Conservation (phyloP, 2,329 filamentous ascomycete genomes). For the Colletotrichum cereale region DNA sequence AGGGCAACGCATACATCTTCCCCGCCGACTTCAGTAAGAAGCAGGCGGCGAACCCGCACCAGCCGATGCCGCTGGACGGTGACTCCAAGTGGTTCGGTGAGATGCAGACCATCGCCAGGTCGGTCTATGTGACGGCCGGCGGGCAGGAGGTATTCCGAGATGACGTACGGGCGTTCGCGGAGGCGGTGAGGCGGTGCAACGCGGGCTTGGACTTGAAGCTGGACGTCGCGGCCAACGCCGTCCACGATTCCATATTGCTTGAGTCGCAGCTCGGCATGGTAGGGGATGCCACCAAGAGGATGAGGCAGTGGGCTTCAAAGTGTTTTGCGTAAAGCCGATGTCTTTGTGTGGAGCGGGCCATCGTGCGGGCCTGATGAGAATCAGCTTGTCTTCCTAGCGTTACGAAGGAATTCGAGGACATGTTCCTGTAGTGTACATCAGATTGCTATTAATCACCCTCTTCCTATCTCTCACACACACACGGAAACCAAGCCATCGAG, state of each 20-base stretch:
- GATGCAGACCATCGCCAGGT: background rate
- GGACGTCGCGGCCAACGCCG: background rate
- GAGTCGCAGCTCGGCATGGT: background rate
- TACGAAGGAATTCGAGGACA: background rate
- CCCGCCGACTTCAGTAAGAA: background rate
- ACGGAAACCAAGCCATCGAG: too few species aligned
- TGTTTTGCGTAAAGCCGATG: background rate
- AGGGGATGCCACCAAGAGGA: slow-evolving; percentile 1
- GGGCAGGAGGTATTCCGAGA: slow-evolving; percentile 11
- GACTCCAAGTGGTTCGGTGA: slow-evolving; percentile 10
- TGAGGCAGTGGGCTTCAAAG: background rate
- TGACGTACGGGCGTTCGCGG: background rate
- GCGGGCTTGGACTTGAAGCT: background rate
- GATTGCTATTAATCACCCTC: background rate
- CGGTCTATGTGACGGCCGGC: background rate
- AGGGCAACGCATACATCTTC: background rate
- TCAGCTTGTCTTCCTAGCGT: background rate
- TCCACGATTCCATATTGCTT: slow-evolving; percentile 10
- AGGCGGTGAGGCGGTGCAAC: slow-evolving; percentile 2
- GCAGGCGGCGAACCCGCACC: background rate
- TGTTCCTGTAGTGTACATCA: background rate
- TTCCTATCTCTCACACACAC: too few species aligned
- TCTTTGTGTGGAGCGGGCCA: background rate
- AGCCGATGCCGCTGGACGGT: slow-evolving; percentile 4
- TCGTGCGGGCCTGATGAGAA: background rate